A percentile compares a stretch with the other conserved stretches of the same genome.
Evolutionary conservation across 1,284 basidiomycete species (phyloP).

Genomic region (Tylopilus sp.): DNA sequence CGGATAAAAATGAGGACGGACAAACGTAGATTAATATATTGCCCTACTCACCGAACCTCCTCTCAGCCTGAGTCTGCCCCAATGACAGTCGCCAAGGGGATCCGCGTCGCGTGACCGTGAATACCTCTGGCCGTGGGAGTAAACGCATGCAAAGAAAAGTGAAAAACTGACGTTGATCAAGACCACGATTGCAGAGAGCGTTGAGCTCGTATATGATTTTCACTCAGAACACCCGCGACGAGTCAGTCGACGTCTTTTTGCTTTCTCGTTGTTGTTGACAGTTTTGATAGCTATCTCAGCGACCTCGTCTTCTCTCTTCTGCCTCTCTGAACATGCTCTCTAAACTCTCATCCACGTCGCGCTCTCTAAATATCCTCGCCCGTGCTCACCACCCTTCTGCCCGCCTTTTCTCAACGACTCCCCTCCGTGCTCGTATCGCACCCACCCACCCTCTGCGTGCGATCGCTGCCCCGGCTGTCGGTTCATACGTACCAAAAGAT

Average conservation of each 20-base stretch:
- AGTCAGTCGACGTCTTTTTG: slow-evolving; percentile 60
- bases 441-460: slow-evolving; percentile 64
- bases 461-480: slow-evolving; percentile 84
- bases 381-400: slow-evolving; percentile 29
- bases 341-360: slow-evolving; percentile 8
- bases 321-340: slow-evolving; percentile 55
- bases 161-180: not conserved
- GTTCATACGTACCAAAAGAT: slow-evolving; percentile 74
- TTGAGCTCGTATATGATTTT: slow-evolving; percentile 77
- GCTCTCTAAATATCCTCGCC: slow-evolving; percentile 23
- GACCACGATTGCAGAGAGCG: slow-evolving; percentile 11
- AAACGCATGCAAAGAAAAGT: too few relatives aligned
- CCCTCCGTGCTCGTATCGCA: slow-evolving; percentile 35
- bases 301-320: slow-evolving; percentile 87
- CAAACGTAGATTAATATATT: too few relatives aligned
- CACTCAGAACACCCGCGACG: slow-evolving; percentile 87
- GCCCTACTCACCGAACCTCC: too few relatives aligned
- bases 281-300: slow-evolving; percentile 75
- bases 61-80: too few relatives aligned
- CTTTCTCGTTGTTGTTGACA: slow-evolving; percentile 3
- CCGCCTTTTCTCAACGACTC: slow-evolving; percentile 48
- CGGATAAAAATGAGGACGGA: too few relatives aligned
- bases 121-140: too few relatives aligned
- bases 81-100: too few relatives aligned
- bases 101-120: too few relatives aligned